A percentile compares a stretch with the other conserved stretches of the same genome.
These are phyloP conservation scores for Priceomyces fermenticarens DNA, from an alignment of 805 yeast genomes.

Conservation along the genomic window DNA sequence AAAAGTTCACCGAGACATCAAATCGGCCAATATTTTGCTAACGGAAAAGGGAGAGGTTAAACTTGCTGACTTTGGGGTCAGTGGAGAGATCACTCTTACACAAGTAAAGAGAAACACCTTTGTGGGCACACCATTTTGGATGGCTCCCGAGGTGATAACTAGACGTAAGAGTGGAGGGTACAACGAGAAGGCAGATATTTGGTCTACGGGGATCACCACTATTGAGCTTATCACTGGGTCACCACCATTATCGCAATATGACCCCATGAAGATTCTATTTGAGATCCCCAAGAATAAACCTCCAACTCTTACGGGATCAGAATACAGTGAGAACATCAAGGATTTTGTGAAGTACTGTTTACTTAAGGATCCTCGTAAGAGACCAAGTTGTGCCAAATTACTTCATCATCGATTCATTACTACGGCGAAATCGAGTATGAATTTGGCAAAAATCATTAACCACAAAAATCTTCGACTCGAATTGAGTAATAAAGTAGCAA, in stretches of 20 bases:
- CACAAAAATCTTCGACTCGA: constrained; percentile 35
- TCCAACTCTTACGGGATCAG: constrained; percentile 50
- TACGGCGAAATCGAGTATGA: constrained; percentile 28
- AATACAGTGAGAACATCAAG: constrained; percentile 50
- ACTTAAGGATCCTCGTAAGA: constrained; percentile 56
- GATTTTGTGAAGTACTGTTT: constrained; percentile 69
- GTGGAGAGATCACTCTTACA: constrained; percentile 70
- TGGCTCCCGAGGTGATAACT: constrained; percentile 95
- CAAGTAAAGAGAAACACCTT: constrained; percentile 61
- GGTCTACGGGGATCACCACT: constrained; percentile 94
- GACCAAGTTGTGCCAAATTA: constrained; percentile 63
- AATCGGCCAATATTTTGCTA: constrained; percentile 82
- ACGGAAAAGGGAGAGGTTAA: constrained; percentile 70
- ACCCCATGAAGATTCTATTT: constrained; percentile 75
- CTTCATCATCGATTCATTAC: constrained; percentile 53
- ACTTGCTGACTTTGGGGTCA: constrained; percentile 91
- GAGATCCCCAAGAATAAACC: constrained; percentile 65
- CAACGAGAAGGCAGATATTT: constrained; percentile 84
- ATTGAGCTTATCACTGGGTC: constrained; percentile 79
- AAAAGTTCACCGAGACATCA: constrained; percentile 86
- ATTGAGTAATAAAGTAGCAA: constrained; percentile 13
- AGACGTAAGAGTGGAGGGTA: constrained; percentile 53
- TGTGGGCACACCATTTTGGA: constrained; percentile 97
- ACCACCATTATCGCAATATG: constrained; percentile 73
- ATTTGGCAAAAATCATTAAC: constrained; percentile 35